A percentile compares a stretch with the other conserved stretches of the same genome.
These are phyloP conservation scores for Pseudogymnoascus sp. DNA, from an alignment of 2,329 filamentous ascomycete genomes.

Conservation along the genomic window DNA sequence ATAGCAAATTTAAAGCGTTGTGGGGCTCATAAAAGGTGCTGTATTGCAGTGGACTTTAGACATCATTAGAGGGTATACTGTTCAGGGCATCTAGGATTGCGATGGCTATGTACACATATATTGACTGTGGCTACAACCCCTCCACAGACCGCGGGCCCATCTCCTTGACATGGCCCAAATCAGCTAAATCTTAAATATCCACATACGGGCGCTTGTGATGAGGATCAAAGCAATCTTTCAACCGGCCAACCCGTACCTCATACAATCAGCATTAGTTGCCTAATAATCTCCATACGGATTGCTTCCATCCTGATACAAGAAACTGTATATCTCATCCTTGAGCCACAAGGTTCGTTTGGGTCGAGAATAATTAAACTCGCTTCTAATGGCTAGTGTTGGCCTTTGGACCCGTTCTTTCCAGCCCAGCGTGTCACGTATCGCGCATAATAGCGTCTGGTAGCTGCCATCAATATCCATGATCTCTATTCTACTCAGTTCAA, in stretches of 20 bases:
- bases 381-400: constrained; percentile 1
- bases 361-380: constrained; percentile 13
- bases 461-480: constrained; percentile 19
- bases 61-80: no score
- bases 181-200: not conserved
- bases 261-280: not conserved
- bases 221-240: not conserved
- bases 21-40: constrained; percentile 15
- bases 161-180: not conserved
- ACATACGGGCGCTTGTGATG: not conserved
- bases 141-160: no score
- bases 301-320: constrained; percentile 22
- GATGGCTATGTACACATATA: no score
- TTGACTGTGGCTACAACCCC: no score
- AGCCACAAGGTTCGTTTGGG: not conserved
- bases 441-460: constrained; percentile 19
- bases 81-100: no score
- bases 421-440: constrained; percentile 20
- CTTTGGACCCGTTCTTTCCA: constrained; percentile 16
- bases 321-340: constrained; percentile 10
- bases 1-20: constrained; percentile 16
- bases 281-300: constrained; percentile 18
- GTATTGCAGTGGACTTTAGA: not conserved
- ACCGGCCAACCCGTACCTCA: not conserved
- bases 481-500: constrained; percentile 31